Percentiles rank a stretch among this genome's conserved stretches.
Evolutionary conservation across 371 early-diverging fungal species (phyloP).

Genomic region (Entomophthora muscae): DNA sequence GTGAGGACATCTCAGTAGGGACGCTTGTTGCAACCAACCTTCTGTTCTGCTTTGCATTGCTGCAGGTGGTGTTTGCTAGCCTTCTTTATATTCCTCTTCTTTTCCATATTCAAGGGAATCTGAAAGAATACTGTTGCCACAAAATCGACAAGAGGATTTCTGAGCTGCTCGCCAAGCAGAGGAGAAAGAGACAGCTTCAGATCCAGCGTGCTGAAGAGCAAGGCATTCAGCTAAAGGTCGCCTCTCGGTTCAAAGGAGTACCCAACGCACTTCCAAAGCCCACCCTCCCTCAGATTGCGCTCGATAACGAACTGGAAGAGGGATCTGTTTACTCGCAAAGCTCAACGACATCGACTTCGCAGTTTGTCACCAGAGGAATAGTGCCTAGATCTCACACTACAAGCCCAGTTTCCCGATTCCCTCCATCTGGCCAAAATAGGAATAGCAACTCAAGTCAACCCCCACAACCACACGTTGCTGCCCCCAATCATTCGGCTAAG

Average conservation of each 20-base stretch:
- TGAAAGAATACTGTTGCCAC: conserved; percentile 83
- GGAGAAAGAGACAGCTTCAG: neutral
- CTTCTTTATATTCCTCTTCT: conserved; percentile 63
- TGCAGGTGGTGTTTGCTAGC: conserved; percentile 35
- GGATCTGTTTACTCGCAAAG: conserved; percentile 1
- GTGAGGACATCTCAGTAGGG: conserved; percentile 16
- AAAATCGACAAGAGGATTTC: conserved; percentile 61
- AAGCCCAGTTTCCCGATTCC: neutral
- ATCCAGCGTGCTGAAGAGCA: conserved; percentile 1
- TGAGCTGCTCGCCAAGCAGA: conserved; percentile 1
- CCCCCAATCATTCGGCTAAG: too few species aligned
- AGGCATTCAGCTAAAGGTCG: neutral
- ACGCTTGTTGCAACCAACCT: conserved; percentile 45
- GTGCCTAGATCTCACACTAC: neutral
- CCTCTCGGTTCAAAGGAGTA: neutral
- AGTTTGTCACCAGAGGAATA: neutral
- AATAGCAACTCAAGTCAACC: neutral
- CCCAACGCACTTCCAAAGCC: neutral
- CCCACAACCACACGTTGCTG: too few species aligned
- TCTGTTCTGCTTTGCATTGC: conserved; percentile 35
- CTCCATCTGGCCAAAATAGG: neutral
- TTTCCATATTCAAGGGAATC: conserved; percentile 63
- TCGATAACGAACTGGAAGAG: neutral
- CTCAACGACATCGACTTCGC: neutral
- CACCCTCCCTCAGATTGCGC: conserved; percentile 1